phyloP scores from a whole-genome alignment of 495 filamentous ascomycete genomes.

The Trichoderma reesei region DNA sequence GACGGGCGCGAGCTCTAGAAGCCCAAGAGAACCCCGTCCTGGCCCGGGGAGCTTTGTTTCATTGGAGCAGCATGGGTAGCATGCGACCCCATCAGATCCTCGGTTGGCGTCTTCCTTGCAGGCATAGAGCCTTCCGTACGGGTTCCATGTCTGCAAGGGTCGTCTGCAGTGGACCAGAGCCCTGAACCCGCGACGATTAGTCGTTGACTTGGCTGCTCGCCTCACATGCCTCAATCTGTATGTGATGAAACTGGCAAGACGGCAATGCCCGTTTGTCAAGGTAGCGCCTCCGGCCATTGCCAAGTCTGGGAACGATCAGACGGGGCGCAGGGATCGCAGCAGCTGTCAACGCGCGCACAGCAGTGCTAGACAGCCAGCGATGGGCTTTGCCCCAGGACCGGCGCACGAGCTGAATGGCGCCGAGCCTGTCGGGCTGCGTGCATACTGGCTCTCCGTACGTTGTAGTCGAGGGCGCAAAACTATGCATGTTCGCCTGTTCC shows the following conservation, averaged over 20 bases:
- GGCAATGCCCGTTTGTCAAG: background rate
- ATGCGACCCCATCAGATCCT: background rate
- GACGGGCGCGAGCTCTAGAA: background rate
- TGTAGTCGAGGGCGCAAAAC: too few species aligned
- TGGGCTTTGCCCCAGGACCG: background rate
- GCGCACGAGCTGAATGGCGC: background rate
- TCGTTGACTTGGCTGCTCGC: background rate
- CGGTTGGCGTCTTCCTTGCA: background rate
- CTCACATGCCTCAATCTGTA: background rate
- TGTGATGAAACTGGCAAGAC: background rate
- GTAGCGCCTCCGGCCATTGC: background rate
- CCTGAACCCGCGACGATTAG: too few species aligned
- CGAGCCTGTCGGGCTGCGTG: background rate
- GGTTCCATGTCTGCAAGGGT: too few species aligned
- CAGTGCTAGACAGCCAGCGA: background rate
- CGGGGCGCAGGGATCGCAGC: background rate
- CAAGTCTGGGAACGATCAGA: background rate
- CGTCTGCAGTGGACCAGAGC: too few species aligned
- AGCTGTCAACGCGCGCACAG: background rate
- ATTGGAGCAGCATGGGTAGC: background rate
- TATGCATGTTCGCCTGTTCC: background rate
- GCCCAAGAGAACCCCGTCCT: background rate
- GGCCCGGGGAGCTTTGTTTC: background rate
- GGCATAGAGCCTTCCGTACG: too few species aligned
- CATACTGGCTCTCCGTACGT: background rate